Base-by-base conservation (phyloP, 2,329 filamentous ascomycete species). In the Helotiales sp. region DNA sequence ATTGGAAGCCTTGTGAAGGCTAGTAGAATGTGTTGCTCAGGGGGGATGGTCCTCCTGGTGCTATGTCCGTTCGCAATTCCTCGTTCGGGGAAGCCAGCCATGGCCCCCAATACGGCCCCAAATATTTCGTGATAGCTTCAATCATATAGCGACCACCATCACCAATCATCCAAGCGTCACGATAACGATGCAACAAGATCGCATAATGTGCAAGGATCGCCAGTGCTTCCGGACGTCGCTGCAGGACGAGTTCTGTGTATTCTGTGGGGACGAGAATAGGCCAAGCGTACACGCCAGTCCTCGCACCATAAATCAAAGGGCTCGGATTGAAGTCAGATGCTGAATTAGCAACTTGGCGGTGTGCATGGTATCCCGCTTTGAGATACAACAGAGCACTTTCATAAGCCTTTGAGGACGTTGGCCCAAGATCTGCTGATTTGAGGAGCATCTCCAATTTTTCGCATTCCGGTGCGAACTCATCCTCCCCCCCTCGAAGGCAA, bases 151-250 rank as follows among this genome's bases (percentile, higher is more conserved):
- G 58, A 32, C 72, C 72, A 22, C 63, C 63, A 30, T 70, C 66
- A 15, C 69, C 72, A 59, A 73, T 64, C 6, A 73, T 30, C 74
- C 74, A 74, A 7, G 68, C 65, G 6, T 69, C 24, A 28, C 72
- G 60, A 43, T 66, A 45, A n/a, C 55, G 64, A 66, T 79, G 75
- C 24, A 80, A 62, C 50, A 79, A 65, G 7, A 77, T 68, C 4
- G 76, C 77, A 65, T 79, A 81, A 58, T 78, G 71, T 17, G 77
- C 76, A 17, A 81, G 67, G 28, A 80, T 70, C 1, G 76, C 69
- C 43, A 80, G 67, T 4, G 78, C 78, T 62, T 80, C 78, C 0
- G 77, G 74, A 24, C 70, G 68, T 30, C 71, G 71, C 50, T 69
- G 62, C 5, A 72, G 70, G 8, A 80, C 64, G 34, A 78, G 54